phyloP scores from a whole-genome alignment of 192 early-diverging fungal genomes.

The Dissophora globulifera region DNA sequence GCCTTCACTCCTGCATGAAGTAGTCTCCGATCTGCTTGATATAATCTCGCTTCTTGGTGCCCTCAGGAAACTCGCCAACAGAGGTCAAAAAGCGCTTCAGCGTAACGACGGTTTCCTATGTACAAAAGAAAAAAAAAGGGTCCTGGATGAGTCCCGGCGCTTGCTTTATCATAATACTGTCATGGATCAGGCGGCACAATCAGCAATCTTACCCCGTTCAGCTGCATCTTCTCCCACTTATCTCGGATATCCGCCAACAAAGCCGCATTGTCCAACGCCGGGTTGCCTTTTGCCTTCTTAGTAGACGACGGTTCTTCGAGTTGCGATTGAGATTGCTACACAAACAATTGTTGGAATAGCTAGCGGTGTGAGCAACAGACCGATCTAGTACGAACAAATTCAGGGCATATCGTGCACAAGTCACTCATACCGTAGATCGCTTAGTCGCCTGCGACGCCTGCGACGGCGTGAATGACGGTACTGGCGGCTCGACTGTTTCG shows the following conservation, averaged over 20 bases:
- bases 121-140: too few relatives aligned
- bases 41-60: slow-evolving; percentile 52
- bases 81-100: slow-evolving; percentile 56
- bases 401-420: too few relatives aligned
- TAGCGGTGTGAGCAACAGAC: too few relatives aligned
- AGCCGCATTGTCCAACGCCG: slow-evolving; percentile 2
- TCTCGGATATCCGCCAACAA: slow-evolving; percentile 18
- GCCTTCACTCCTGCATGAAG: too few relatives aligned
- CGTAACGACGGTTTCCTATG: slow-evolving; percentile 54
- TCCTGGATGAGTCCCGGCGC: too few relatives aligned
- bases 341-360: too few relatives aligned
- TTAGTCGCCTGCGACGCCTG: slow-evolving; percentile 12
- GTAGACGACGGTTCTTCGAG: not conserved
- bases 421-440: slow-evolving; percentile 30
- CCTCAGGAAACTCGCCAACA: slow-evolving; percentile 43
- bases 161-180: too few relatives aligned
- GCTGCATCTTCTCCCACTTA: slow-evolving; percentile 18
- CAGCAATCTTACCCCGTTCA: slow-evolving; percentile 28
- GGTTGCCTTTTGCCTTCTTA: slow-evolving; percentile 20
- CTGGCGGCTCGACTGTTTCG: slow-evolving; percentile 9
- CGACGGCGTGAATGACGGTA: not conserved
- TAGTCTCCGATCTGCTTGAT: slow-evolving; percentile 54
- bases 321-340: slow-evolving; percentile 7
- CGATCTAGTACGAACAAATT: too few relatives aligned
- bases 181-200: too few relatives aligned